Evolutionary conservation across 2,329 filamentous ascomycete species (phyloP), one percentile per base, ranked within the genome.

Genomic region (Chrysosporium queenslandicum): DNA sequence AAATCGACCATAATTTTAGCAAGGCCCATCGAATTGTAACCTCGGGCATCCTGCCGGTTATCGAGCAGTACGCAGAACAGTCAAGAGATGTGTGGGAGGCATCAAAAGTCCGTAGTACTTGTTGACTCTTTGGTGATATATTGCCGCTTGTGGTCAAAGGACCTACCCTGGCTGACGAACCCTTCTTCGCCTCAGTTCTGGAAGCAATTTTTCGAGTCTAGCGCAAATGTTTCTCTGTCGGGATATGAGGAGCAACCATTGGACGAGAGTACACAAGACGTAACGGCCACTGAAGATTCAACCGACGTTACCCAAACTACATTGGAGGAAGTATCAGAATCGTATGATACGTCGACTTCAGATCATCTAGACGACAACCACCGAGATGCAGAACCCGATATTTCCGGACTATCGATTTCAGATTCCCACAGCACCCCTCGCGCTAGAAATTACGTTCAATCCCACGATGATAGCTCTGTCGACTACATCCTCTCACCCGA

Each of bases 151-250:
- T 47, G 45, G 27, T 12, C 6, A 23, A 5, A 20, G n/a, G 16
- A 7, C 14, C 18, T 6, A n/a, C n/a, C n/a, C 32, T 32, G 14
- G 16, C 21, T 48, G 14, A 34, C 49, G 36, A 6, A n/a, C 3
- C 11, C n/a, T 30, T 51, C 16, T 34, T 3, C 11, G n/a, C n/a
- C 63, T 48, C 21, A 94, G 86, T 98, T 98, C 71, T 98, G 92
- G 92, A 98, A 98, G 71, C 90, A 97, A 74, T 98, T 98, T 75
- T 98, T 98, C 70, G 92, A 98, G 72, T 89, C 92, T 32, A 95
- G 90, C 45, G 92, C 92, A 66, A 97, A 98, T 63, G 91, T 98
- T 23, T 95, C 91, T 9, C 79, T 98, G 9, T 95, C 89, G 0
- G 89, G 90, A 25, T 96, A 98, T 68, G 91, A 95, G 65, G 90